phyloP scores from a whole-genome alignment of 2,329 filamentous ascomycete species.

The Fusarium musae region DNA sequence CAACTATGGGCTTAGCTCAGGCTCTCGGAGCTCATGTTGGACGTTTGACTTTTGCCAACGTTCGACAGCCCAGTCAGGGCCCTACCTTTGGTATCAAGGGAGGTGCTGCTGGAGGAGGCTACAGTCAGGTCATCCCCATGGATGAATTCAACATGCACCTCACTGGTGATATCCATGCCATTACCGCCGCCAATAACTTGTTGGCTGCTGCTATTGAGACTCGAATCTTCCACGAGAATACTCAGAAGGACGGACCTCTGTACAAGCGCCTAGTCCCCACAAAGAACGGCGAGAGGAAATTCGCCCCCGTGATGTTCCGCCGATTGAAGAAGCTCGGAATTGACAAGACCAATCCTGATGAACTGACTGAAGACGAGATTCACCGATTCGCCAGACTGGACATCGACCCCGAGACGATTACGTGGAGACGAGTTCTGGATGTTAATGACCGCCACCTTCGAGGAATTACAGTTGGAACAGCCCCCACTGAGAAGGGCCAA shows the following conservation, averaged over 20 bases:
- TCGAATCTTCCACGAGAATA: constrained; percentile 97
- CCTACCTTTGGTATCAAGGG: constrained; percentile 99
- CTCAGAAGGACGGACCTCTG: constrained; percentile 88
- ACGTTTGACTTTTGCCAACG: constrained; percentile 93
- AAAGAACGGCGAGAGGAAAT: constrained; percentile 90
- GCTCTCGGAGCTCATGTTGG: constrained; percentile 90
- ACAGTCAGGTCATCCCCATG: constrained; percentile 99
- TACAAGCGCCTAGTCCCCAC: constrained; percentile 88
- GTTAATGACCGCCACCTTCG: constrained; percentile 96
- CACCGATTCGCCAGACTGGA: constrained; percentile 89
- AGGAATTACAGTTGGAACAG: constrained; percentile 87
- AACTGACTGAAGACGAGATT: constrained; percentile 91
- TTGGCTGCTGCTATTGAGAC: constrained; percentile 97
- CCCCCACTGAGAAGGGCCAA: constrained; percentile 89
- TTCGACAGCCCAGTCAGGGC: constrained; percentile 95
- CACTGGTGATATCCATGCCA: constrained; percentile 97
- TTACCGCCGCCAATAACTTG: constrained; percentile 96
- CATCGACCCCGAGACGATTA: constrained; percentile 96
- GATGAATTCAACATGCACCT: constrained; percentile 99
- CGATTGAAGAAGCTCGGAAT: constrained; percentile 96
- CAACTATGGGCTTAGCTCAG: constrained; percentile 94
- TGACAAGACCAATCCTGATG: constrained; percentile 91
- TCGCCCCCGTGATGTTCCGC: constrained; percentile 90
- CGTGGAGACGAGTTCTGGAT: constrained; percentile 94
- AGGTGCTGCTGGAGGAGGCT: constrained; percentile 94